A percentile compares a stretch with the other conserved stretches of the same genome.
Evolutionary conservation across 2,329 filamentous ascomycete species (phyloP).

Genomic region (Ophioceras dolichostomum): DNA sequence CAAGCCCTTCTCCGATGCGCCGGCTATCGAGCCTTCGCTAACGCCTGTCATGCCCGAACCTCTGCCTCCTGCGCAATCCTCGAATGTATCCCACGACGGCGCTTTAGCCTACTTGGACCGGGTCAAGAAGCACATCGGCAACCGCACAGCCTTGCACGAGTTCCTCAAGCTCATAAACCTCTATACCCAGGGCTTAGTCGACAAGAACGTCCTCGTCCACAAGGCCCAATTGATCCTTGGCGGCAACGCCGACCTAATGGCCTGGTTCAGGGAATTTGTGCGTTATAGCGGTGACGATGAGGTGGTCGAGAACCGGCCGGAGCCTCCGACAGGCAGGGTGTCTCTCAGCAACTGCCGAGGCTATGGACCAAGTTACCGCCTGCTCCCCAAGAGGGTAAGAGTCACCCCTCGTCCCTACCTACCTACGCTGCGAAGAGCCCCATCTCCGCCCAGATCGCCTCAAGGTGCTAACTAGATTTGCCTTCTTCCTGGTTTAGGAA

Average conservation of each 20-base stretch:
- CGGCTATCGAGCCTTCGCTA: conserved; percentile 69
- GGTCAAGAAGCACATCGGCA: conserved; percentile 90
- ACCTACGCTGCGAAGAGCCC: neutral
- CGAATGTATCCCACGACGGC: conserved; percentile 58
- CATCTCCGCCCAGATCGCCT: no score
- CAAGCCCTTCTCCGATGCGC: conserved; percentile 39
- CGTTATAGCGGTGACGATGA: conserved; percentile 66
- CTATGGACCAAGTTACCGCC: conserved; percentile 88
- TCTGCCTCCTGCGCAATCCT: conserved; percentile 47
- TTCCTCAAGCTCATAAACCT: conserved; percentile 96
- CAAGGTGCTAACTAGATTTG: neutral
- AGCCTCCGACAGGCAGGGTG: conserved; percentile 67
- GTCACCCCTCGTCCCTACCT: neutral
- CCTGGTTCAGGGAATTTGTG: conserved; percentile 77
- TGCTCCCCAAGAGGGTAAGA: conserved; percentile 68
- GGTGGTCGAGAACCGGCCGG: conserved; percentile 65
- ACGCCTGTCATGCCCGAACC: conserved; percentile 83
- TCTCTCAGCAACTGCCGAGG: conserved; percentile 90
- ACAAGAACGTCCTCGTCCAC: conserved; percentile 69
- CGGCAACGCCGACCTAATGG: conserved; percentile 77
- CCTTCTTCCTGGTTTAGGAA: conserved; percentile 35
- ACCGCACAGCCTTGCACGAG: conserved; percentile 85
- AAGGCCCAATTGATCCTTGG: conserved; percentile 80
- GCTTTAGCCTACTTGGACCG: conserved; percentile 92
- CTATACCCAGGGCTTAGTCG: conserved; percentile 86